Evolutionary conservation across 164 flowering plant genomes (phyloP), one percentile per base, ranked within the genome.

Genomic region (Buxus sempervirens): DNA sequence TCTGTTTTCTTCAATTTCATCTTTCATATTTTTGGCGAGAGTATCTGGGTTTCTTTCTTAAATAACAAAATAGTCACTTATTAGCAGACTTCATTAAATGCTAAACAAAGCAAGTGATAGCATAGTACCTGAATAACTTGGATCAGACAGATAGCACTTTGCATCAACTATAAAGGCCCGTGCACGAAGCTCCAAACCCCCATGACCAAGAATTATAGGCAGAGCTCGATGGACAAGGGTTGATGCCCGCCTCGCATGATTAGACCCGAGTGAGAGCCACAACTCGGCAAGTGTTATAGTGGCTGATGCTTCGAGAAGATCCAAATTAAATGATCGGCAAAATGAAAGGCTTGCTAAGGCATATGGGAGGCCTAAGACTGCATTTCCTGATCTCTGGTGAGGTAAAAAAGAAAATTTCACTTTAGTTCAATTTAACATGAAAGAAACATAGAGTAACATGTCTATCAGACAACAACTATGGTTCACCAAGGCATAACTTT

Each of bases 251-350:
- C 85, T 86, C 51, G 94, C 87, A 83, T 92, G 98, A 66, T 65
- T 79, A 42, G 93, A 68, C 79, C 99, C 97, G 76, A 90, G 88
- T 51, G 85, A 83, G 23, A 95, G 90, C 96, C 97, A 95, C 67
- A 92, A 74, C 71, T 95, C 97, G 65, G 97, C 93, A 59, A 95
- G 75, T 38, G 88, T 84, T 32, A 92, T 78, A 54, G 91, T 88
- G 41, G 90, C 97, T 28, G 97, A 86, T 48, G 97, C 99, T 83
- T 83, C 90, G 10, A 95, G 95, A 71, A 95, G 97, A 83, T 95
- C 99, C 84, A 90, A 76, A 74, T 95, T 92, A 71, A 89, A 88
- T 54, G 94, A 85, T 77, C 88, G 90, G 75, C 99, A 95, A 81
- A 84, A 95, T 25, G 96, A 90, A 75, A 95, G 87, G 77, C 98